Evolutionary conservation across 2,329 filamentous ascomycete genomes (phyloP), one percentile per base, ranked within the genome.

Genomic region (Seiridium unicorne): DNA sequence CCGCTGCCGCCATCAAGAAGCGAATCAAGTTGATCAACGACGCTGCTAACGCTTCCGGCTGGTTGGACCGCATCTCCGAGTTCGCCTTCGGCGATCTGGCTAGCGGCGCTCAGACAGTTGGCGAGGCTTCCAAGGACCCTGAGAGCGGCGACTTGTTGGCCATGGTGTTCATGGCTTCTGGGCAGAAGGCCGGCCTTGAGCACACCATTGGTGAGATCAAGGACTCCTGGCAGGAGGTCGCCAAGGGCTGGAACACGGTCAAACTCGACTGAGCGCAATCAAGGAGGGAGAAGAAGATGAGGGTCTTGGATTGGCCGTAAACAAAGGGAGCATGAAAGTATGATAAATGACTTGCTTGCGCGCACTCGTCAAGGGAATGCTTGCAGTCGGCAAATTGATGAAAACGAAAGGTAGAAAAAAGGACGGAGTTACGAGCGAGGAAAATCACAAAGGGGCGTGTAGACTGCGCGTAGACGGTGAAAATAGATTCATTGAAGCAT

Each of bases 241-340:
- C 77, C 3, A 73, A 71, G 60, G 76, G 76, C 40, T 76, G 75
- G 73, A 63, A 64, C 13, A 64, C 66, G 54, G 71, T 76, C 3
- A 73, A 70, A 63, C 69, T 73, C 63, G 75, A 77, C 60, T 75
- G 55, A 64, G 49, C 13, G 13, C 7, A 42, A 8, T 42, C 7
- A 13, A 13, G 38, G 38, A 42, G 38, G 38, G 38, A 42, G 13
- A 42, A 42, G 38, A n/a, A 26, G 18, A 26, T 26, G 18, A 26
- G 18, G 18, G 18, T 26, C 18, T 26, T 26, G 18, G 18, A 2
- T 26, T 26, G 18, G 18, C 18, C 18, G 18, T 26, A 26, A 26
- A 26, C 18, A 26, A 26, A 26, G 18, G 18, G 18, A 26, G 18
- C 18, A 26, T 26, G 18, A 26, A 26, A 26, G 18, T 26, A 26